Evolutionary conservation across 179 eudicot genomes (phyloP), one percentile per base, ranked within the genome.

Genomic region (Nepenthes alata): DNA sequence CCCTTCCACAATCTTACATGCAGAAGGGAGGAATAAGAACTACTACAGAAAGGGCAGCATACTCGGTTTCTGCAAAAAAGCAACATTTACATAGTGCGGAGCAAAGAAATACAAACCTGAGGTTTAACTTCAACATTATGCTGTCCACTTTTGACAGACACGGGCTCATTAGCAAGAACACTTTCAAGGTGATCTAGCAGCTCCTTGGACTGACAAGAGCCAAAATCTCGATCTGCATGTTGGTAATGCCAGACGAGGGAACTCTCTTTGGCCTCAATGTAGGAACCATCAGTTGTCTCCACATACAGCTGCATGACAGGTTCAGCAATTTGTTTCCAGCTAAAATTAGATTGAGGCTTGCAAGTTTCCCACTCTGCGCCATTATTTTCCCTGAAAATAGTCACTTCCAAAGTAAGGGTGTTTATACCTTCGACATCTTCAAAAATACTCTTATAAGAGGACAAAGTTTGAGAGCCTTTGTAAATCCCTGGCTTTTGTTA

Each of bases 161-260:
- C 95, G 7, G 97, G 93, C 65, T 90, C 97, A 65, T 87, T 90
- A 45, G 93, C 86, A 45, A 90, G 95, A 57, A 87, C 95, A 75
- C 93, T 90, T 72, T 88, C 90, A 8, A 90, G 81, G 75, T 90
- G 97, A 71, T 90, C 97, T 53, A 80, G 71, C 56, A 90, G 85
- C 80, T 90, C 97, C 79, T 87, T 90, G 14, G 97, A 90, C 64
- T 90, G 97, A 59, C 97, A 90, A 6, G 86, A 85, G 4, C 95
- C 97, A 53, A 90, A 90, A 73, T 90, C 97, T 4, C 86, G 88
- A 75, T 90, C 97, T 2, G 97, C 93, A 67, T 80, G 67, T 55
- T 82, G 78, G 65, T 90, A 90, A 53, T 85, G 80, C 97, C 97
- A 90, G 5, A 80, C 90, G 66, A 90, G 82, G 8, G 90, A 75